Evolutionary conservation across 345 rosid genomes (phyloP).

Genomic region (Brassica incana): DNA sequence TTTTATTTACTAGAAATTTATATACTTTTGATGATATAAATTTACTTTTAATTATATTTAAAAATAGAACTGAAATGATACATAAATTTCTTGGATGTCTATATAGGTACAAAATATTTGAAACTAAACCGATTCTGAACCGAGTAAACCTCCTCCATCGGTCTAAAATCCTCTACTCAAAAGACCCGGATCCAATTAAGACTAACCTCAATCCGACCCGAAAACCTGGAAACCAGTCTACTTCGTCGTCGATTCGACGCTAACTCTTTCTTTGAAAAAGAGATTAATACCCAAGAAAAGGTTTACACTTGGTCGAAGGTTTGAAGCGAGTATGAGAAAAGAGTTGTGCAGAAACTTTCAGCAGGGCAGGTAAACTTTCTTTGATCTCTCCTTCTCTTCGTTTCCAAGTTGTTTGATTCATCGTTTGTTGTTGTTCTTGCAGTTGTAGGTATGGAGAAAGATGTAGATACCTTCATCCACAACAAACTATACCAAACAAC

Average conservation of each 20-base stretch:
- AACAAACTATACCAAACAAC: conserved; percentile 49
- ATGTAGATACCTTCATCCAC: conserved; percentile 69
- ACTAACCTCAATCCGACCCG: background rate
- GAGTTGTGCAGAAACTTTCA: conserved; percentile 78
- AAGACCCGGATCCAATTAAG: background rate
- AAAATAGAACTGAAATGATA: no score
- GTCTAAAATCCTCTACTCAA: background rate
- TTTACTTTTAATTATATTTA: no score
- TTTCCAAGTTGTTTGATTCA: background rate
- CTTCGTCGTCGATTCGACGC: background rate
- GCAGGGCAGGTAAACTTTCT: conserved; percentile 62
- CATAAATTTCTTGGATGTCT: no score
- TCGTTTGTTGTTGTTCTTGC: conserved; percentile 36
- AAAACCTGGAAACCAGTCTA: background rate
- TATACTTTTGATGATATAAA: no score
- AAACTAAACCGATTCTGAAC: no score
- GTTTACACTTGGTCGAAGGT: background rate
- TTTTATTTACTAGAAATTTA: no score
- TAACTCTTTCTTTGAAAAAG: background rate
- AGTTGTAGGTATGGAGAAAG: conserved; percentile 81
- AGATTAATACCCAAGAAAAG: background rate
- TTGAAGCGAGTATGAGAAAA: conserved; percentile 40
- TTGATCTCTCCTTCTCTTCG: background rate
- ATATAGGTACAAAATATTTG: no score
- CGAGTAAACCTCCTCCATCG: no score